These are phyloP conservation scores for Chenopodium album DNA, from an alignment of 148 eudicot genomes.

Conservation along the genomic window DNA sequence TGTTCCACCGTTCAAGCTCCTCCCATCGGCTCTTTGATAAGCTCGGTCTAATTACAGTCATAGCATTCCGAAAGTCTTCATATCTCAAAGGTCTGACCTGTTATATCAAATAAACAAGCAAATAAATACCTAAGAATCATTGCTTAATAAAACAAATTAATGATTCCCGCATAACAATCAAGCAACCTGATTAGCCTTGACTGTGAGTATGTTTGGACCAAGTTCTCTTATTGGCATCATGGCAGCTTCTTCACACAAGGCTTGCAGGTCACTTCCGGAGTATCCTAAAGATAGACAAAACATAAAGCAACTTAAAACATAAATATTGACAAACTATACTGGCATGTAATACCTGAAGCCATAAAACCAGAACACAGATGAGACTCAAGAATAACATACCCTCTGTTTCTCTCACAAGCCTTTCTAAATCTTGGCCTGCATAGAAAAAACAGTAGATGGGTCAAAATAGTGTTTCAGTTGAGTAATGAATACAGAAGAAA, in stretches of 20 bases:
- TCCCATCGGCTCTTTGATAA: constrained; percentile 84
- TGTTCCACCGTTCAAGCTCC: constrained; percentile 91
- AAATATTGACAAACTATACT: background rate
- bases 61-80: constrained; percentile 77
- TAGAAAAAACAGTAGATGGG: constrained; percentile 12
- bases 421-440: constrained; percentile 80
- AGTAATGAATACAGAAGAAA: background rate
- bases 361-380: background rate
- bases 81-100: constrained; percentile 79
- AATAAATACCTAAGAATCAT: background rate
- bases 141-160: constrained; percentile 2
- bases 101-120: background rate
- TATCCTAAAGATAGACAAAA: constrained; percentile 51
- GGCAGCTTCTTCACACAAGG: constrained; percentile 98
- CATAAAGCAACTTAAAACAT: background rate
- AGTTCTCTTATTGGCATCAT: constrained; percentile 99
- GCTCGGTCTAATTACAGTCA: constrained; percentile 85
- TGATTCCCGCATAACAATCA: background rate
- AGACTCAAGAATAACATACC: constrained; percentile 45
- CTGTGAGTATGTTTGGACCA: constrained; percentile 77
- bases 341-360: background rate
- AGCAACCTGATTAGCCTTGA: constrained; percentile 78
- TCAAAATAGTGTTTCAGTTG: background rate
- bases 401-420: constrained; percentile 77
- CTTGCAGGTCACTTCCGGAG: constrained; percentile 97